Percentiles rank a stretch among this genome's conserved stretches.
Evolutionary conservation across 352 stramenopile species (phyloP).

Genomic region (Pythium utonaiense): DNA sequence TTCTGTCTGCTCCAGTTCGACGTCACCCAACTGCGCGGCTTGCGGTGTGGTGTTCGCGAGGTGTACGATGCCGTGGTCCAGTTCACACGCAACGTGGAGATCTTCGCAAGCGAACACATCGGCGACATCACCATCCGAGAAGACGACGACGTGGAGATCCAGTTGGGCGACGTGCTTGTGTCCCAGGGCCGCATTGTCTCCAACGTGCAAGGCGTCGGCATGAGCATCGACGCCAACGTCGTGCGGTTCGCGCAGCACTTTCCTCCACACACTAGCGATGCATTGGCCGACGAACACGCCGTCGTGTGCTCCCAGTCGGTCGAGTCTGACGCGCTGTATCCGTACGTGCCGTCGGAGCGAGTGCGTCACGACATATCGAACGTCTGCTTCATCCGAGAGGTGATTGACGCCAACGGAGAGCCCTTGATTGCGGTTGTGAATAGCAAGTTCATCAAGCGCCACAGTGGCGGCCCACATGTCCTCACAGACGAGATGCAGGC

Average conservation of each 20-base stretch:
- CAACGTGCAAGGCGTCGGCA: neutral
- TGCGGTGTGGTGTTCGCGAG: constrained; percentile 25
- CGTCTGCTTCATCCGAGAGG: neutral
- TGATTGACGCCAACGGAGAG: neutral
- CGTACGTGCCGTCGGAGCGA: constrained; percentile 12
- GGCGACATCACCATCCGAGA: constrained; percentile 22
- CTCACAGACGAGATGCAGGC: neutral
- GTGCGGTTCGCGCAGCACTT: constrained; percentile 9
- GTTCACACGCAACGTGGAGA: constrained; percentile 42
- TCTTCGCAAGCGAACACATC: constrained; percentile 11
- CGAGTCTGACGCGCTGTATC: constrained; percentile 17
- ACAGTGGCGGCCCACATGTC: neutral
- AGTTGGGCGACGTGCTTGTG: neutral
- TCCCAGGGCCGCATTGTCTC: constrained; percentile 13
- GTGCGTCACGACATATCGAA: constrained; percentile 12
- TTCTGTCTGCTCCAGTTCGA: constrained; percentile 38
- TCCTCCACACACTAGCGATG: neutral
- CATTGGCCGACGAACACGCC: constrained; percentile 6
- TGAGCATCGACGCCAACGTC: constrained; percentile 18
- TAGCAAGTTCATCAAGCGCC: constrained; percentile 4
- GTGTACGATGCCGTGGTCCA: constrained; percentile 45
- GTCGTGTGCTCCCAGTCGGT: constrained; percentile 3
- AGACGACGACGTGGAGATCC: constrained; percentile 13
- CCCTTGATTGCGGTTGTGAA: neutral
- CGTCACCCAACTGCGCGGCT: constrained; percentile 35